Evolutionary conservation across 169 alveolate genomes (phyloP), one percentile per base, ranked within the genome.

Genomic region (Sarcocystis neurona): DNA sequence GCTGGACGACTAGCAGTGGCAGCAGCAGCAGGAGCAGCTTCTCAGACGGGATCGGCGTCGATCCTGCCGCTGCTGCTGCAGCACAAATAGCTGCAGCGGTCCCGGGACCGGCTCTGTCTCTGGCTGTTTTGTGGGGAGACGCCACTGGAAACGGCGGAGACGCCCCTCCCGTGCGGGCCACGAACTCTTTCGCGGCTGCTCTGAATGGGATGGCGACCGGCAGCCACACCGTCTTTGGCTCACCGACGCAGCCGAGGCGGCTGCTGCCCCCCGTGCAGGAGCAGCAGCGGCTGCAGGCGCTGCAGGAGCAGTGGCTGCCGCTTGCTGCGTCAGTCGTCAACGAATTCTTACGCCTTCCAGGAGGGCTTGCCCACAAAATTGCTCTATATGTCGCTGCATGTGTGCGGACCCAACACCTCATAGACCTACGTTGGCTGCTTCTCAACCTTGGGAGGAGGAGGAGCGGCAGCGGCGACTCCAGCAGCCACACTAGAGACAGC

Each of bases 281-380:
- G 2, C 39, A 41, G 2, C 75, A 63, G 44, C 44, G 32, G 6
- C 10, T n/a, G 34, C 75, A 63, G 75, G 43, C 75, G 10, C 75
- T 37, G 8, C 44, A 72, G 27, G 15, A 39, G n/a, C 82, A 72
- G 34, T 72, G 15, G 15, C 56, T 72, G 82, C 82, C 82, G 10
- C 27, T 27, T n/a, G 82, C 58, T 18, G 82, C 56, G 37, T 4
- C 82, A 1, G 56, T 72, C 56, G 82, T 53, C 34, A 47, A 39
- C 32, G 82, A 72, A n/a, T 2, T 5, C 30, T 39, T 72, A 39
- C 53, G 82, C 48, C 15, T 23, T 8, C 58, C 82, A 30, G 82
- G 82, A n/a, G 82, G 82, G 1, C 41, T 72, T 32, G 34, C 58
- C 82, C 82, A 72, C 56, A 72, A 72, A 72, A 47, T 72, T 39